A percentile compares a stretch with the other conserved stretches of the same genome.
phyloP scores from a whole-genome alignment of 345 rosid species.

The Brassica carinata region DNA sequence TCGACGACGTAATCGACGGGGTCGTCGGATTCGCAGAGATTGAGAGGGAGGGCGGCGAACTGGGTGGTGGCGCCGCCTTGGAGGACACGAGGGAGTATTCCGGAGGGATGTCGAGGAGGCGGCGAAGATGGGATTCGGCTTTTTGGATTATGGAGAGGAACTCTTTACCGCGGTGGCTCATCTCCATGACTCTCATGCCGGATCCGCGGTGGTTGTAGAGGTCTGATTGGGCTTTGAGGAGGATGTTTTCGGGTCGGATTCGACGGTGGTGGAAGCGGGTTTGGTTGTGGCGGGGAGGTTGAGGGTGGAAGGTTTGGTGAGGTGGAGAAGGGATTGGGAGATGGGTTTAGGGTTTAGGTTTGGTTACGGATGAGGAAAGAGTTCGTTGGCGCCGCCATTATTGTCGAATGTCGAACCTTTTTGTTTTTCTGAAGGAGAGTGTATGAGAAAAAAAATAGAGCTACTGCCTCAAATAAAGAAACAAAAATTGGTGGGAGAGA shows the following conservation, averaged over 20 bases:
- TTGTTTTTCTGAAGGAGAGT: no score
- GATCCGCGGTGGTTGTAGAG: conserved; percentile 87
- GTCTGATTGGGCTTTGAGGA: conserved; percentile 76
- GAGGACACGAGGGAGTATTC: conserved; percentile 80
- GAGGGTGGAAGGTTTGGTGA: conserved; percentile 11
- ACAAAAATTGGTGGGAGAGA: no score
- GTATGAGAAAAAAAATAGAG: no score
- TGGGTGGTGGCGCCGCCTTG: conserved; percentile 97
- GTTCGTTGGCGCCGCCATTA: conserved; percentile 50
- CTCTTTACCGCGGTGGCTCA: conserved; percentile 96
- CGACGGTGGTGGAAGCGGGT: conserved; percentile 50
- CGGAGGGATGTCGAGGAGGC: conserved; percentile 61
- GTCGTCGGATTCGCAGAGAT: conserved; percentile 62
- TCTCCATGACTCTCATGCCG: conserved; percentile 98
- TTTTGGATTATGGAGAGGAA: conserved; percentile 84
- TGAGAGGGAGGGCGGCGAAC: conserved; percentile 62
- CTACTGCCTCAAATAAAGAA: no score
- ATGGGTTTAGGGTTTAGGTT: conserved; percentile 26
- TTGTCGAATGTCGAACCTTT: background rate
- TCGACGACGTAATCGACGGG: conserved; percentile 77
- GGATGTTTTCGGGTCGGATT: conserved; percentile 72
- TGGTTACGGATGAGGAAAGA: conserved; percentile 50
- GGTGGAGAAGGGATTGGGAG: conserved; percentile 25
- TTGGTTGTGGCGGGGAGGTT: conserved; percentile 27
- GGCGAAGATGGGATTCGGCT: conserved; percentile 84